A percentile compares a stretch with the other conserved stretches of the same genome.
Conservation (phyloP, 1,284 basidiomycete species). For the Leccinum pseudoinsigne region DNA sequence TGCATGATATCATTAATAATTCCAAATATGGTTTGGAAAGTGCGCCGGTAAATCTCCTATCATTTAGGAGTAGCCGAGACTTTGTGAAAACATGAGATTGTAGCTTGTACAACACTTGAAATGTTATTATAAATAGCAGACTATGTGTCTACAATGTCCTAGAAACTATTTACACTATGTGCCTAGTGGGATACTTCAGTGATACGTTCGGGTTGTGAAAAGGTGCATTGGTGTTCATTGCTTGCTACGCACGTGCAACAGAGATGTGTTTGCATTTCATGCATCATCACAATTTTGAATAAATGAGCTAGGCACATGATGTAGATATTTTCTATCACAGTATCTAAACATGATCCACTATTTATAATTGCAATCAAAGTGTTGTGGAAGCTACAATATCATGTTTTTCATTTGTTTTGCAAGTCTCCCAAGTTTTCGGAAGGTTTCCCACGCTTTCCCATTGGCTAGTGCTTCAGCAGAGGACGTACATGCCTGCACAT, state of each 20-base stretch:
- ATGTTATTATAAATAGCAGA: background rate
- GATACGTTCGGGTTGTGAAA: background rate
- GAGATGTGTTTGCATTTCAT: background rate
- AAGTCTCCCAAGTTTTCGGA: background rate
- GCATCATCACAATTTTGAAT: background rate
- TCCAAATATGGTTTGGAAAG: constrained; percentile 1
- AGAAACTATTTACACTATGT: background rate
- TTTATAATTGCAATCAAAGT: background rate
- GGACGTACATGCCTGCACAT: too few species aligned
- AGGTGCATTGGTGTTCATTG: background rate
- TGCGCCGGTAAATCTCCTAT: background rate
- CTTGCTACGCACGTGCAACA: background rate
- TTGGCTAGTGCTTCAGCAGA: background rate
- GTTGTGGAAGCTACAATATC: background rate
- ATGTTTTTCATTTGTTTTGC: background rate
- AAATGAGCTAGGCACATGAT: background rate
- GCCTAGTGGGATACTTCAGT: background rate
- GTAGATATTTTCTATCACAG: background rate
- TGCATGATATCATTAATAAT: background rate
- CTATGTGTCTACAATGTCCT: background rate
- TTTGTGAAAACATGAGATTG: background rate
- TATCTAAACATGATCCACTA: background rate
- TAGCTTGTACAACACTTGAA: background rate
- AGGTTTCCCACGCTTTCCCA: background rate
- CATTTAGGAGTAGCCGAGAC: background rate